Evolutionary conservation across 2,329 filamentous ascomycete genomes (phyloP).

Genomic region (Xylariaceae sp.): DNA sequence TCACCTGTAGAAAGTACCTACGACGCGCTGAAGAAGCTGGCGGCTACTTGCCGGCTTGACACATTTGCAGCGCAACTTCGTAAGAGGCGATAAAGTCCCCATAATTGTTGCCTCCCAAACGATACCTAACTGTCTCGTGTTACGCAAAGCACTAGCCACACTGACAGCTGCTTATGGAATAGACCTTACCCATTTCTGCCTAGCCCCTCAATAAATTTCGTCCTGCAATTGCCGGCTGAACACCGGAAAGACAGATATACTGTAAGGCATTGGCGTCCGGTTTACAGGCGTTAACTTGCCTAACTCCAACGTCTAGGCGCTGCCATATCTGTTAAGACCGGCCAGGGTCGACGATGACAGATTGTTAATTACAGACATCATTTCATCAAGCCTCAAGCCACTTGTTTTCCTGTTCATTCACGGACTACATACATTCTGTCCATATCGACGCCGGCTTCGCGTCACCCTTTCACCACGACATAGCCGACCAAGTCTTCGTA

Average conservation of each 20-base stretch:
- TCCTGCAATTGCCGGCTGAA: conserved; percentile 6
- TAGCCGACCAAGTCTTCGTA: no score
- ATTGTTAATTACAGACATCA: conserved; percentile 21
- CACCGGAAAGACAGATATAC: conserved; percentile 12
- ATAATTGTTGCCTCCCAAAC: no score
- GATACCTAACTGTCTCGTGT: no score
- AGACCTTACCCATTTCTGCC: neutral
- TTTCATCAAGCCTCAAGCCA: neutral
- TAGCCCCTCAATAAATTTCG: neutral
- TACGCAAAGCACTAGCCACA: no score
- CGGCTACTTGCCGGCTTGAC: no score
- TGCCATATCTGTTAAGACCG: neutral
- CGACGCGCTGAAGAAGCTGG: neutral
- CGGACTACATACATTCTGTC: neutral
- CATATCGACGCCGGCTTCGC: neutral
- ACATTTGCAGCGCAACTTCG: no score
- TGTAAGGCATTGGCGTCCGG: no score
- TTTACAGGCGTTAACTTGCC: no score
- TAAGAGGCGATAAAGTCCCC: no score
- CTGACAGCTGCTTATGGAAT: no score
- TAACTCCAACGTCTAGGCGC: no score
- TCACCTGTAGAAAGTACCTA: neutral
- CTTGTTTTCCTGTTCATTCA: neutral
- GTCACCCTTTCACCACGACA: conserved; percentile 1
- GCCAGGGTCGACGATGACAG: conserved; percentile 30